Base-by-base conservation (phyloP, 1,284 basidiomycete genomes). In the Sphaerobolus stellatus region DNA sequence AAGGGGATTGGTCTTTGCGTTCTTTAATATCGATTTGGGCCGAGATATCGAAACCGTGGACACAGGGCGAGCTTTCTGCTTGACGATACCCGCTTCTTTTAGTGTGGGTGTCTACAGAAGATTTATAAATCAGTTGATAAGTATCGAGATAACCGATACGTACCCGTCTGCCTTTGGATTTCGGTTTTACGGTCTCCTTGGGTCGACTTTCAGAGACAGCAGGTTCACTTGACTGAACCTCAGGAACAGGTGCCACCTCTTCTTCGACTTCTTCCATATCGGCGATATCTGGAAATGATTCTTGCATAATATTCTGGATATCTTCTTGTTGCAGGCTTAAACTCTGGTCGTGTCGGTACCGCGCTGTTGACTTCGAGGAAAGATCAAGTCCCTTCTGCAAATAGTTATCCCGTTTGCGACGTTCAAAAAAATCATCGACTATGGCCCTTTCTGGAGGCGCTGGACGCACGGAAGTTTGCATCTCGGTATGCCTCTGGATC, bases 331-430 rank as follows among this genome's bases (percentile, higher is more conserved):
- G 33, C 33, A 13, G 14, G 14, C 16, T 11, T 38, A 14, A 9
- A 14, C 22, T 1, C 27, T 36, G 18, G 34, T n/a, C 28, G 22
- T 28, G 48, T 2, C 44, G 45, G 22, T 34, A n/a, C 28, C 51
- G 41, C 6, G 51, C 51, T 24, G 51, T 53, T 8, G 51, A 53
- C 16, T 53, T 53, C 9, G 51, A 53, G 3, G 51, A 34, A 11
- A 53, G 45, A 20, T 53, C 51, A 25, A 53, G 14, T 8, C 51
- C 51, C 31, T 33, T 53, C 18, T 36, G 43, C 27, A 29, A 27
- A 24, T 53, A 46, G 14, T 29, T 33, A 16, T 53, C 31, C 41
- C 51, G 51, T 38, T 53, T 53, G 33, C 51, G 51, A 47, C 41
- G 31, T 36, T 31, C 29, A 53, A 53, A 53, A 40, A 53, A 44